A percentile compares a stretch with the other conserved stretches of the same genome.
These are phyloP conservation scores for Fusarium sp. DNA, from an alignment of 2,329 filamentous ascomycete species.

Conservation along the genomic window DNA sequence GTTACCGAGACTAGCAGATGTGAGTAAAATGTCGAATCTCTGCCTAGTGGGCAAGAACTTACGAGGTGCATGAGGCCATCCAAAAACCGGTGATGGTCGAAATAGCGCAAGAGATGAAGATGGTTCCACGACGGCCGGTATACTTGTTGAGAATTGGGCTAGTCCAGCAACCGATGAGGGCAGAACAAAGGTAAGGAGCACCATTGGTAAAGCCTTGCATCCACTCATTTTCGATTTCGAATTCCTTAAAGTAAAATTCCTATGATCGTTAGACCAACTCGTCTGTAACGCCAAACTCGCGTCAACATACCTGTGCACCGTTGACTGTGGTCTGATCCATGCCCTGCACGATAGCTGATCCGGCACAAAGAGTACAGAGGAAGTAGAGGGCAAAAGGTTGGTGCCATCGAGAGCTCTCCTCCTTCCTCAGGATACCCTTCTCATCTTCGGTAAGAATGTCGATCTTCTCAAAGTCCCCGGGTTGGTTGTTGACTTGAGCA, in stretches of 20 bases:
- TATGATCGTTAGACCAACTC: constrained; percentile 11
- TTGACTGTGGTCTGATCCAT: constrained; percentile 76
- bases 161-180: constrained; percentile 52
- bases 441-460: constrained; percentile 47
- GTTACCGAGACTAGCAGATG: constrained; percentile 21
- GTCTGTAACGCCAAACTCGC: constrained; percentile 42
- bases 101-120: constrained; percentile 70
- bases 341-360: constrained; percentile 71
- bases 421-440: constrained; percentile 46
- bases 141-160: constrained; percentile 65
- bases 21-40: neutral
- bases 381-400: constrained; percentile 53
- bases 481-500: constrained; percentile 59
- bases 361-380: constrained; percentile 52
- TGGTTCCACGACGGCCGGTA: constrained; percentile 73
- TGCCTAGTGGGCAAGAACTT: constrained; percentile 52
- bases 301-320: constrained; percentile 67
- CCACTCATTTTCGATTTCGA: constrained; percentile 54
- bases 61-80: constrained; percentile 68
- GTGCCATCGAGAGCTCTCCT: constrained; percentile 50
- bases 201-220: constrained; percentile 68
- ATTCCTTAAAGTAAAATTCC: constrained; percentile 53
- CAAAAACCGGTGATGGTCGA: constrained; percentile 65
- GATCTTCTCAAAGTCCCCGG: constrained; percentile 48
- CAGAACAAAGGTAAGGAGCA: constrained; percentile 67